phyloP scores from a whole-genome alignment of 2,329 filamentous ascomycete genomes.

The Neophaeococcomyces aloes region DNA sequence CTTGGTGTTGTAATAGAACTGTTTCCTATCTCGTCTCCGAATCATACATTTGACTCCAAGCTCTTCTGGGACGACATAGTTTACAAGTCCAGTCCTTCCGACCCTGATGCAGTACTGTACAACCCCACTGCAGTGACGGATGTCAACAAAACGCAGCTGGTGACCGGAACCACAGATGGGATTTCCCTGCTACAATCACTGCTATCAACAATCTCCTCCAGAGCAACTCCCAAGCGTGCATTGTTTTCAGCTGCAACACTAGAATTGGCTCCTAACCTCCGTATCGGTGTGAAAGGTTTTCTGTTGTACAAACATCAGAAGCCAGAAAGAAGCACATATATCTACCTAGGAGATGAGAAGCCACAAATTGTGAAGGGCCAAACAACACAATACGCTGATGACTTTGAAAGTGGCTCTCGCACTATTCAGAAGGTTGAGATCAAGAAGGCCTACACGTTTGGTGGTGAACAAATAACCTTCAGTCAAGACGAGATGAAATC shows the following conservation, averaged over 20 bases:
- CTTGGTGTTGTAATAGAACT: slow-evolving; percentile 83
- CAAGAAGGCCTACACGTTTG: slow-evolving; percentile 91
- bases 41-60: slow-evolving; percentile 63
- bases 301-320: slow-evolving; percentile 76
- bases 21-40: slow-evolving; percentile 70
- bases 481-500: slow-evolving; percentile 69
- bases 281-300: slow-evolving; percentile 87
- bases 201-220: slow-evolving; percentile 80
- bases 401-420: slow-evolving; percentile 51
- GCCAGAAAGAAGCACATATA: slow-evolving; percentile 70
- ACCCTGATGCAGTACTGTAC: slow-evolving; percentile 56
- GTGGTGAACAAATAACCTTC: slow-evolving; percentile 80
- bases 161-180: slow-evolving; percentile 61
- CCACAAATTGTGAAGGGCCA: slow-evolving; percentile 67
- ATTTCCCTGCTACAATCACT: slow-evolving; percentile 69
- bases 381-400: slow-evolving; percentile 62
- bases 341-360: slow-evolving; percentile 79
- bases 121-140: slow-evolving; percentile 27
- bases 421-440: slow-evolving; percentile 71
- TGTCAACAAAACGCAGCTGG: slow-evolving; percentile 39
- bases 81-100: slow-evolving; percentile 60
- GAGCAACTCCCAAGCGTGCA: slow-evolving; percentile 72
- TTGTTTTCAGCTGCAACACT: slow-evolving; percentile 80
- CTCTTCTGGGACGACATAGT: slow-evolving; percentile 98
- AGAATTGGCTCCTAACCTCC: slow-evolving; percentile 73